Conservation (phyloP, 2,329 filamentous ascomycete species). For the Talaromyces funiculosus region DNA sequence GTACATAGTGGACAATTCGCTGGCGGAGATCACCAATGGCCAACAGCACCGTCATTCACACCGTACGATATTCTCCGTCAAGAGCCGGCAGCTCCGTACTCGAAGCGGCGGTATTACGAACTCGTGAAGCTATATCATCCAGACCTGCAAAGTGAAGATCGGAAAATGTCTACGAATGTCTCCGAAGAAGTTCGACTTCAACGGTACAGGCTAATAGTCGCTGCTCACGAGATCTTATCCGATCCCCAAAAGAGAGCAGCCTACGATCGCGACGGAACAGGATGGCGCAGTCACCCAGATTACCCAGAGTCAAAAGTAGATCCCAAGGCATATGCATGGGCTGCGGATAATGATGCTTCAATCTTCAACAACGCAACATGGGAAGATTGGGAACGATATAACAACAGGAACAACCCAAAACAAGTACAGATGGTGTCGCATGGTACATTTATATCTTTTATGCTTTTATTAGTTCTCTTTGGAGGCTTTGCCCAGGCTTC, state of each 20-base stretch:
- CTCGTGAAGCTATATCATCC: conserved; percentile 96
- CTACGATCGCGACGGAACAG: conserved; percentile 76
- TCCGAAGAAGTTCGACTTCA: conserved; percentile 66
- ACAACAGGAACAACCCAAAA: conserved; percentile 48
- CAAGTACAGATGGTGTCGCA: conserved; percentile 63
- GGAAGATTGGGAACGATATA: conserved; percentile 94
- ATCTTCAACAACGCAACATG: conserved; percentile 78
- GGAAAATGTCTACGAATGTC: conserved; percentile 41
- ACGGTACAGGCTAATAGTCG: conserved; percentile 81
- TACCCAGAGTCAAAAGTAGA: conserved; percentile 12
- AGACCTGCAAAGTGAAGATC: conserved; percentile 54
- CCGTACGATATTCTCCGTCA: conserved; percentile 84
- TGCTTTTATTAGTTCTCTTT: conserved; percentile 63
- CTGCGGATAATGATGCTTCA: conserved; percentile 34
- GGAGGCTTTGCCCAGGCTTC: conserved; percentile 68
- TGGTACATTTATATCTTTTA: conserved; percentile 66
- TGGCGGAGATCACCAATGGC: conserved; percentile 32
- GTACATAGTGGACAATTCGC: conserved; percentile 23
- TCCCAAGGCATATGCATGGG: conserved; percentile 16
- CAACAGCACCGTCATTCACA: conserved; percentile 48
- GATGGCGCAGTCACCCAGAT: conserved; percentile 60
- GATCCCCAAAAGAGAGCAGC: conserved; percentile 70
- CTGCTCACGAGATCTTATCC: conserved; percentile 82
- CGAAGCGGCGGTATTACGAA: conserved; percentile 78
- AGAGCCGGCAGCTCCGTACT: conserved; percentile 61